Conservation (phyloP, 441 rosid species). For the Bocquillonia castaneifolia region DNA sequence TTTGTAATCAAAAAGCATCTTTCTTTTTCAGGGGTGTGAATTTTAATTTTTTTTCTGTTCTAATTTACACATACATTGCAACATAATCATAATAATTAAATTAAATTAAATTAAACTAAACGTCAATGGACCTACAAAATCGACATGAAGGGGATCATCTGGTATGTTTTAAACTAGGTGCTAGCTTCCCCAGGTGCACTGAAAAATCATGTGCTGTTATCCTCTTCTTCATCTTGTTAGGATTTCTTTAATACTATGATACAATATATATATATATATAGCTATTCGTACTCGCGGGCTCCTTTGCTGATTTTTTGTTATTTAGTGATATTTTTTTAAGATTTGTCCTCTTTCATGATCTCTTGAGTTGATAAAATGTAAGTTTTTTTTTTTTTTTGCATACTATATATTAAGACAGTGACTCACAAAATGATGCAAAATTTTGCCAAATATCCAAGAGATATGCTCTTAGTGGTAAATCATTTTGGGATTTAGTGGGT, state of each 20-base stretch:
- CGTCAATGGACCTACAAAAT: constrained; percentile 11
- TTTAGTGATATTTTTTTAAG: not conserved
- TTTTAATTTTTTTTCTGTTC: no score
- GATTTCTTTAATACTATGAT: not conserved
- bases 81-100: not conserved
- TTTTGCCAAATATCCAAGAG: no score
- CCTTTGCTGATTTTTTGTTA: not conserved
- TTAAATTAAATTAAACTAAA: not conserved
- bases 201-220: constrained; percentile 10
- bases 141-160: not conserved
- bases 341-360: not conserved
- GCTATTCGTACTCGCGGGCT: not conserved
- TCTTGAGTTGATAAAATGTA: not conserved
- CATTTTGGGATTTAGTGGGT: no score
- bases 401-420: no score
- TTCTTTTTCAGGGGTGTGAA: no score
- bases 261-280: not conserved
- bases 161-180: not conserved
- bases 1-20: no score
- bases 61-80: no score
- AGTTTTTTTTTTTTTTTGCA: not conserved
- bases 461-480: no score
- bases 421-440: no score
- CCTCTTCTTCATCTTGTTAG: not conserved
- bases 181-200: not conserved